Evolutionary conservation across 169 alveolate species (phyloP).

Genomic region (Cryptosporidium tyzzeri): DNA sequence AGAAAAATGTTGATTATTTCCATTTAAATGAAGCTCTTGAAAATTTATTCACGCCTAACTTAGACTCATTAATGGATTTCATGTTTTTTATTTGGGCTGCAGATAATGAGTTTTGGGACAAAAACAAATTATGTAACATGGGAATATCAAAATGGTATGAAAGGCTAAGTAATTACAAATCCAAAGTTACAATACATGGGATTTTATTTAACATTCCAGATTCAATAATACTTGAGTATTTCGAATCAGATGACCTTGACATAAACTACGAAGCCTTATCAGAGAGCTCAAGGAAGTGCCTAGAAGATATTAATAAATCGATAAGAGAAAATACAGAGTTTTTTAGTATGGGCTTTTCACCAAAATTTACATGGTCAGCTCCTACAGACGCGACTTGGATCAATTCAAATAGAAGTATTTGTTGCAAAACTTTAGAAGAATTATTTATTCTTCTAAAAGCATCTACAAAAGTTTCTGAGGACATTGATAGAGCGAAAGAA

Average conservation of each 20-base stretch:
- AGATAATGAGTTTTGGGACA: conserved; percentile 19
- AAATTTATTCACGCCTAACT: neutral
- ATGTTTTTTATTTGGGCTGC: conserved; percentile 41
- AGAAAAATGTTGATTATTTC: neutral
- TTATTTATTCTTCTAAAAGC: conserved; percentile 41
- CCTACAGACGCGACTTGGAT: conserved; percentile 75
- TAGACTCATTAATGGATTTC: conserved; percentile 22
- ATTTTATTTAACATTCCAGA: conserved; percentile 37
- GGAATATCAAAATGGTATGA: conserved; percentile 25
- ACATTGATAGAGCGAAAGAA: conserved; percentile 26
- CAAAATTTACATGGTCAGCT: conserved; percentile 75
- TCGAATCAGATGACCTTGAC: conserved; percentile 15
- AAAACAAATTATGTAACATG: neutral
- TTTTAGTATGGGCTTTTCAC: conserved; percentile 3
- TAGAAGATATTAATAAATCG: conserved; percentile 15
- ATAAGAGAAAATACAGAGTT: neutral
- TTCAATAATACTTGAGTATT: conserved; percentile 35
- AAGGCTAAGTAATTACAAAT: neutral
- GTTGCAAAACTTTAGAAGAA: conserved; percentile 43
- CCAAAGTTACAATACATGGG: conserved; percentile 5
- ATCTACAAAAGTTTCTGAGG: conserved; percentile 53
- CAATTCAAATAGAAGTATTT: conserved; percentile 13
- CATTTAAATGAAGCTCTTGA: neutral
- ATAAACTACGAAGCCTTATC: neutral
- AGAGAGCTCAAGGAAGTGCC: conserved; percentile 22